Percentiles rank a stretch among this genome's conserved stretches.
phyloP scores from a whole-genome alignment of 352 stramenopile genomes.

The Globisporangium polare region DNA sequence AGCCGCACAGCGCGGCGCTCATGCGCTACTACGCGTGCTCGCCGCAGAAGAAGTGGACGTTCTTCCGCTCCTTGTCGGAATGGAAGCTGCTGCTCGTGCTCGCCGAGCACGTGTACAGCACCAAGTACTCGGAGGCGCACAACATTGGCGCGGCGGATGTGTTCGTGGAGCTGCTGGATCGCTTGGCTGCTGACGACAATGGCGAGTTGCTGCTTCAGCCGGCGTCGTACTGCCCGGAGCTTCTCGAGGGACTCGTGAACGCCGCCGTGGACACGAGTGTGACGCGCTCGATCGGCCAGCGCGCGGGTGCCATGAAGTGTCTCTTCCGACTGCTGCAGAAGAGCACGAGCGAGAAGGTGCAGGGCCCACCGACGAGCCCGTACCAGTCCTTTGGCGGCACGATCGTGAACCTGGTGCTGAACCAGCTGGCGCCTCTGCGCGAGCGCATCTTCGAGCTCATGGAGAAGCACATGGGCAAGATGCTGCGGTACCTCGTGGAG shows the following conservation, averaged over 20 bases:
- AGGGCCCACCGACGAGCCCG: constrained; percentile 70
- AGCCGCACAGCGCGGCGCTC: constrained; percentile 69
- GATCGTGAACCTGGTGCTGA: constrained; percentile 81
- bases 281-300: constrained; percentile 46
- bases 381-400: constrained; percentile 85
- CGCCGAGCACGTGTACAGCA: constrained; percentile 70
- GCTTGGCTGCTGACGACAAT: constrained; percentile 86
- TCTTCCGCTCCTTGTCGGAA: constrained; percentile 83
- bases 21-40: constrained; percentile 67
- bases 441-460: constrained; percentile 69
- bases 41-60: constrained; percentile 83
- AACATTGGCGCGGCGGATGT: constrained; percentile 82
- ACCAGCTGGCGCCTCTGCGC: constrained; percentile 69
- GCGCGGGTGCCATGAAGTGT: constrained; percentile 82
- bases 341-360: constrained; percentile 68
- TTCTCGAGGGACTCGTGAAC: constrained; percentile 79
- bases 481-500: constrained; percentile 68
- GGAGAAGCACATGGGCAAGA: constrained; percentile 58
- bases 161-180: constrained; percentile 85
- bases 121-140: constrained; percentile 58
- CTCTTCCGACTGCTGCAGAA: constrained; percentile 77
- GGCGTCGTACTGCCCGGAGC: constrained; percentile 73
- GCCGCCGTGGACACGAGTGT: constrained; percentile 41
- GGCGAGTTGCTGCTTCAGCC: constrained; percentile 86
- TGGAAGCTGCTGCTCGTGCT: constrained; percentile 88